Evolutionary conservation across 2,329 filamentous ascomycete genomes (phyloP).

Genomic region (Botrytis squamosa): DNA sequence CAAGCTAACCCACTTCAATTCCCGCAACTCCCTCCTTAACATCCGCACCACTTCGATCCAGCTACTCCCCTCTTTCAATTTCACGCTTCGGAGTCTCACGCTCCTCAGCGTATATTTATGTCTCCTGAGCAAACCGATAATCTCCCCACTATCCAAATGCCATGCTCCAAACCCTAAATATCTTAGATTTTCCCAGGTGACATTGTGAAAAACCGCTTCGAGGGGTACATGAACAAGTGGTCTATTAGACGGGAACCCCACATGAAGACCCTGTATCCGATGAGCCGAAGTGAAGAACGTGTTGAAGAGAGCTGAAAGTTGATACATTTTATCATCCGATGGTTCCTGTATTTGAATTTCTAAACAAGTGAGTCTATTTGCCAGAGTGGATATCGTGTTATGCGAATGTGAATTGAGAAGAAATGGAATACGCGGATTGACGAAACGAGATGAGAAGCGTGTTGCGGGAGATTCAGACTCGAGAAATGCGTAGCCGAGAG

Average conservation of each 20-base stretch:
- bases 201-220: slow-evolving; percentile 60
- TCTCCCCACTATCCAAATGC: slow-evolving; percentile 59
- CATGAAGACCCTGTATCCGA: slow-evolving; percentile 61
- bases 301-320: slow-evolving; percentile 57
- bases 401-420: slow-evolving; percentile 49
- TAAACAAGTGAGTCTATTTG: slow-evolving; percentile 57
- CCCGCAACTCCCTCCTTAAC: slow-evolving; percentile 55
- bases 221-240: slow-evolving; percentile 53
- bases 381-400: slow-evolving; percentile 50
- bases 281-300: slow-evolving; percentile 57
- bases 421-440: slow-evolving; percentile 58
- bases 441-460: slow-evolving; percentile 51
- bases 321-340: slow-evolving; percentile 52
- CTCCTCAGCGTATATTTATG: slow-evolving; percentile 58
- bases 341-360: slow-evolving; percentile 58
- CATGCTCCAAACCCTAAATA: slow-evolving; percentile 66
- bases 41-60: slow-evolving; percentile 61
- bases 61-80: slow-evolving; percentile 56
- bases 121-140: slow-evolving; percentile 55
- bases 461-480: slow-evolving; percentile 52
- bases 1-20: slow-evolving; percentile 62
- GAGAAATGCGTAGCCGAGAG: slow-evolving; percentile 56
- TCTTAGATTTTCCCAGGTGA: slow-evolving; percentile 59
- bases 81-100: slow-evolving; percentile 58
- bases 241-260: slow-evolving; percentile 56